Evolutionary conservation across 805 yeast genomes (phyloP).

Genomic region (Myxozyma neglecta): DNA sequence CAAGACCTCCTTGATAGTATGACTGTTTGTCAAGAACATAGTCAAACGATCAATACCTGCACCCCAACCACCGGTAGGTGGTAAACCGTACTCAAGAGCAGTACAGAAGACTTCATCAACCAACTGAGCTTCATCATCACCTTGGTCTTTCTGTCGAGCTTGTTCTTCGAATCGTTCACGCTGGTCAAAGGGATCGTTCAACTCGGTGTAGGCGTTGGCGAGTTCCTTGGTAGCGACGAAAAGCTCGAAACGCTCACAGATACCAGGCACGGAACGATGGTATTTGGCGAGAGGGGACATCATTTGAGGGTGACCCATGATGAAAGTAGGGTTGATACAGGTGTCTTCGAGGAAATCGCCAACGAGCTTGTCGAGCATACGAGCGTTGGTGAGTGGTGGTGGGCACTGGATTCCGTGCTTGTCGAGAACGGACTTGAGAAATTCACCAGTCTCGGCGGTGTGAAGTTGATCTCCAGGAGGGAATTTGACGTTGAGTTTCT

Average conservation of each 20-base stretch:
- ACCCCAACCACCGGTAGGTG: conserved; percentile 99
- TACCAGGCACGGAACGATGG: conserved; percentile 87
- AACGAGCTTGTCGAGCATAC: conserved; percentile 97
- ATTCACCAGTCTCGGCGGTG: conserved; percentile 88
- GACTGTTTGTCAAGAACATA: conserved; percentile 95
- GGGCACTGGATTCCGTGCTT: conserved; percentile 84
- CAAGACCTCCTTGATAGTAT: conserved; percentile 95
- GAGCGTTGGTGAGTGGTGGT: conserved; percentile 92
- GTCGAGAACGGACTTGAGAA: conserved; percentile 75
- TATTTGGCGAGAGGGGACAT: conserved; percentile 99
- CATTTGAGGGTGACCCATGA: conserved; percentile 99
- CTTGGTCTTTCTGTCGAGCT: conserved; percentile 97
- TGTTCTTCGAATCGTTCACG: conserved; percentile 97
- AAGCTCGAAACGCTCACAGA: conserved; percentile 97
- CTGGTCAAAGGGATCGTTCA: conserved; percentile 98
- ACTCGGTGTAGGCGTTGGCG: conserved; percentile 96
- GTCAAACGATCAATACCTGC: conserved; percentile 98
- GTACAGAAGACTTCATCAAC: conserved; percentile 96
- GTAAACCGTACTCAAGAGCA: conserved; percentile 96
- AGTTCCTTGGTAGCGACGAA: conserved; percentile 98
- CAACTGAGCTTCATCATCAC: conserved; percentile 98
- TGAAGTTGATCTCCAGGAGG: conserved; percentile 95
- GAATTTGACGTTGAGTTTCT: conserved; percentile 79
- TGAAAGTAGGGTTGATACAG: conserved; percentile 94
- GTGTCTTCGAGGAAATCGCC: conserved; percentile 89